phyloP scores from a whole-genome alignment of 805 yeast genomes.

The Komagataella mondaviorum region DNA sequence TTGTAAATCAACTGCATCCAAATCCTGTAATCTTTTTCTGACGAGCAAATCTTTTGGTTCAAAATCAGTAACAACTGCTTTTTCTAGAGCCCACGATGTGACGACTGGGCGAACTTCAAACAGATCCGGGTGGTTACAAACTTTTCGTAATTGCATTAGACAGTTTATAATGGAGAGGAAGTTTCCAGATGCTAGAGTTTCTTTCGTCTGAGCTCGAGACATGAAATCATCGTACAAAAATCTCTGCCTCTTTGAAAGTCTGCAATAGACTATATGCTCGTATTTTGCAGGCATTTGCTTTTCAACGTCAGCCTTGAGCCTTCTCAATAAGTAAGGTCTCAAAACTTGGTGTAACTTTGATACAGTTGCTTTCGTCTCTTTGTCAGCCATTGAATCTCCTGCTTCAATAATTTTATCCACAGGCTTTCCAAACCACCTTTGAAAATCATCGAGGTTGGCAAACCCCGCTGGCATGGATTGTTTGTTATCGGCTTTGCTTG shows the following conservation, averaged over 20 bases:
- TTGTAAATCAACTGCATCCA: conserved; percentile 27
- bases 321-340: conserved; percentile 82
- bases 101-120: conserved; percentile 93
- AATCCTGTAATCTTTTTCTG: conserved; percentile 13
- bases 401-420: conserved; percentile 86
- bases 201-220: conserved; percentile 92
- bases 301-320: conserved; percentile 93
- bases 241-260: conserved; percentile 85
- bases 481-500: conserved; percentile 38
- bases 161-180: conserved; percentile 92
- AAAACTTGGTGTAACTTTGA: conserved; percentile 83
- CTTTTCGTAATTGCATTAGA: conserved; percentile 94
- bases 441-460: conserved; percentile 92
- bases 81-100: conserved; percentile 72
- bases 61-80: conserved; percentile 43
- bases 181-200: conserved; percentile 87
- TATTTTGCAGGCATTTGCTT: conserved; percentile 98
- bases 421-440: conserved; percentile 97
- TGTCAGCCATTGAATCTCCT: conserved; percentile 34
- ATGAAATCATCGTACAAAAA: conserved; percentile 90
- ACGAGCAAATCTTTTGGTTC: conserved; percentile 25
- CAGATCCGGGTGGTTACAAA: conserved; percentile 91
- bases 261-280: conserved; percentile 88
- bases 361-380: conserved; percentile 79
- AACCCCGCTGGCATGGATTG: conserved; percentile 88